Base-by-base conservation (phyloP, 192 early-diverging fungal genomes). In the Coemansia sp. region DNA sequence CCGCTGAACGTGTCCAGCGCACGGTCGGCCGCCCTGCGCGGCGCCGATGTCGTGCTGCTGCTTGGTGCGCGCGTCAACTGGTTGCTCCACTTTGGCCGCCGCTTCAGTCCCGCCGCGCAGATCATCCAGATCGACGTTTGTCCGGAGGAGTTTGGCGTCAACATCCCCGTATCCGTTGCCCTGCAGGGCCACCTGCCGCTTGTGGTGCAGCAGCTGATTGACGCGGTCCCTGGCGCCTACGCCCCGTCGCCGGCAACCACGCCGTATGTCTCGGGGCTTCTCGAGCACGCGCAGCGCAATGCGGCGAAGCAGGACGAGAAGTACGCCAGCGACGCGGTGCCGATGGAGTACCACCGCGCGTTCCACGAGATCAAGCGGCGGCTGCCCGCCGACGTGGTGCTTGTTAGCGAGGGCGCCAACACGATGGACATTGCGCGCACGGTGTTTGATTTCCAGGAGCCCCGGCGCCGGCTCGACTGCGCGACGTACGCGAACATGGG, bases 401-500 rank as follows among this genome's bases (percentile, higher is more conserved):
- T 90, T 65, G 84, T 92, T 3, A 88, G 86, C 64, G 91, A 92
- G 73, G 91, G 91, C 57, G 90, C 90, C 16, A 91, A 91, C 66
- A 90, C 91, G 0, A 91, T 92, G 91, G 91, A 92, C 64, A 91
- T 92, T 79, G 91, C 85, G 5, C 84, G 91, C 44, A 87, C 86
- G 0, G 84, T 89, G 58, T 91, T 86, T 76, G 90, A 89, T 69
- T 80, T 89, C 9, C 69, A 86, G 38, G 50, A 74, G 44, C 90
- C 90, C 32, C 83, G 91, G 8, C 81, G 79, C 32, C 80, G 91
- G 32, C 70, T 92, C 43, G 91, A 92, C 69, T 89, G 90, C 56
- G 90, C 88, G 18, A 92, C 89, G 0, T 86, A 87, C 61, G 90
- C 87, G 10, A 92, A 90, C 41, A 92, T 92, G 91, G 91, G 91